Evolutionary conservation across 441 rosid species (phyloP).

Genomic region (Raphanus hybrid): DNA sequence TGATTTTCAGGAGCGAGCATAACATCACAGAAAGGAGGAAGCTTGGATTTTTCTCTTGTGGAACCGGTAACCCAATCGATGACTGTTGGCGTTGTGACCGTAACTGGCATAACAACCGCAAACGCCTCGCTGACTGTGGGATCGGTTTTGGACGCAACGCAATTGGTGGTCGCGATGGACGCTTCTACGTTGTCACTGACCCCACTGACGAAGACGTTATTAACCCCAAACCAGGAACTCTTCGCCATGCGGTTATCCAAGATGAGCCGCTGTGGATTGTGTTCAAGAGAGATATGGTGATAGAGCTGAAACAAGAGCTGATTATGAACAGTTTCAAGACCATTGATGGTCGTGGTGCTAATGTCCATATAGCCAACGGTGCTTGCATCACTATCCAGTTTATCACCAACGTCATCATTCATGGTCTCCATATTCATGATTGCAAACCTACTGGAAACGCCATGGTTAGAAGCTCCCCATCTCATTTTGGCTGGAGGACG

Average conservation of each 20-base stretch:
- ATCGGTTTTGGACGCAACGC: conserved; percentile 95
- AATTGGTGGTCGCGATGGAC: conserved; percentile 92
- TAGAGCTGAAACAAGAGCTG: conserved; percentile 80
- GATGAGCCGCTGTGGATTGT: conserved; percentile 89
- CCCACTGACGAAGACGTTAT: conserved; percentile 79
- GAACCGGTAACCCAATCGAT: conserved; percentile 88
- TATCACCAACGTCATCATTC: conserved; percentile 84
- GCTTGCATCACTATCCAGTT: conserved; percentile 87
- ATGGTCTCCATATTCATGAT: conserved; percentile 88
- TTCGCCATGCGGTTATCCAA: conserved; percentile 94
- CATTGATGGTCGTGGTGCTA: conserved; percentile 86
- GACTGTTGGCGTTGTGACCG: conserved; percentile 96
- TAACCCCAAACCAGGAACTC: conserved; percentile 88
- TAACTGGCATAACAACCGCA: conserved; percentile 86
- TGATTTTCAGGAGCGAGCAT: conserved; percentile 60
- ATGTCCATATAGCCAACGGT: conserved; percentile 91
- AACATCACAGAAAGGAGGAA: conserved; percentile 79
- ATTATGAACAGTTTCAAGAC: conserved; percentile 94
- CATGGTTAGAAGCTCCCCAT: conserved; percentile 84
- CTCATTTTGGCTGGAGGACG: conserved; percentile 89
- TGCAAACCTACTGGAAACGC: conserved; percentile 94
- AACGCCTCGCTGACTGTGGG: conserved; percentile 89
- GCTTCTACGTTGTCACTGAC: conserved; percentile 82
- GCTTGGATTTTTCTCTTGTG: conserved; percentile 84
- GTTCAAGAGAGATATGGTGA: conserved; percentile 93